Evolutionary conservation across 768 basidiomycete genomes (phyloP).

Genomic region (Calocybe cyanea): DNA sequence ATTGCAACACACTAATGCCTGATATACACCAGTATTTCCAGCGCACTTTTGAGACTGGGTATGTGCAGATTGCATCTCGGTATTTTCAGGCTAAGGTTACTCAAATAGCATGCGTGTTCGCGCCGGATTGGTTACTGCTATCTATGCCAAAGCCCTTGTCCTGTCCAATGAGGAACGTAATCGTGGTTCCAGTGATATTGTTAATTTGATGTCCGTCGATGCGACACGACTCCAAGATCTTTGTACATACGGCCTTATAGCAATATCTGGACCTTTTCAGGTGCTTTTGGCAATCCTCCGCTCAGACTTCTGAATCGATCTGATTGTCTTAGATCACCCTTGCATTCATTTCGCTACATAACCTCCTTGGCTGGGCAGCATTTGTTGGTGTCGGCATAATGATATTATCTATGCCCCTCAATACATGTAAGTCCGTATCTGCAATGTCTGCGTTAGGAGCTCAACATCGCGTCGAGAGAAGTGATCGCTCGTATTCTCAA

Average conservation of each 20-base stretch:
- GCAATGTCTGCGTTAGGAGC: not conserved
- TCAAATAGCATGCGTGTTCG: constrained; percentile 79
- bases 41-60: constrained; percentile 71
- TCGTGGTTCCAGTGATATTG: constrained; percentile 86
- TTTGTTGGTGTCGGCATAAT: constrained; percentile 89
- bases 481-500: constrained; percentile 69
- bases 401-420: constrained; percentile 76
- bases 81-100: not conserved
- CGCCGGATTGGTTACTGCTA: constrained; percentile 79
- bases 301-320: not conserved
- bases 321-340: constrained; percentile 57
- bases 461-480: constrained; percentile 8
- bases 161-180: constrained; percentile 83
- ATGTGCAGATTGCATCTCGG: constrained; percentile 5
- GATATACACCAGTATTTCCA: constrained; percentile 71
- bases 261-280: constrained; percentile 84
- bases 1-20: not conserved
- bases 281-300: constrained; percentile 44
- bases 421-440: constrained; percentile 40
- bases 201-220: constrained; percentile 91
- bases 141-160: constrained; percentile 83
- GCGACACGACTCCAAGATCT: constrained; percentile 76
- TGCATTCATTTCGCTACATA: constrained; percentile 88
- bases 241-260: constrained; percentile 79
- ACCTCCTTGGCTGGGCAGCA: constrained; percentile 86